Conservation (phyloP, 2,329 filamentous ascomycete genomes). For the Lasiodiplodia gonubiensis region DNA sequence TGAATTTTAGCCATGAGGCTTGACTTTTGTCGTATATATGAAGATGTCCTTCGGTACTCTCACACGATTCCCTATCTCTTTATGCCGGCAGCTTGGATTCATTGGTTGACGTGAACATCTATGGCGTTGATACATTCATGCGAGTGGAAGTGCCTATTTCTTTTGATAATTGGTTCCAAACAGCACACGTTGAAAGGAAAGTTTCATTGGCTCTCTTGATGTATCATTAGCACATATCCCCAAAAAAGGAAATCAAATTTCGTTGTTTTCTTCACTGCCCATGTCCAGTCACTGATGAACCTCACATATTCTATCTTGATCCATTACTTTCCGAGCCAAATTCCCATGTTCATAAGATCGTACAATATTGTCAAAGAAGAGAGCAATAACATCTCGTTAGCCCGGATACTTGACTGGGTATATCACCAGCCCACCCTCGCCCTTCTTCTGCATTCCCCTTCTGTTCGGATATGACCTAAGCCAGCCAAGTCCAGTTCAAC, state of each 20-base stretch:
- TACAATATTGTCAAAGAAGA: not conserved
- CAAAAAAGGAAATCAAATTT: not conserved
- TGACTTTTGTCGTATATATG: too few species aligned
- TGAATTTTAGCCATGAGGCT: not conserved
- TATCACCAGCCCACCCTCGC: not conserved
- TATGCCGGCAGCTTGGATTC: too few species aligned
- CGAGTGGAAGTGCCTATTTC: too few species aligned
- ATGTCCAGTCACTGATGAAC: not conserved
- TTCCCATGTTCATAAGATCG: not conserved
- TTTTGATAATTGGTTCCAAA: too few species aligned
- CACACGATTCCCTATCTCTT: too few species aligned
- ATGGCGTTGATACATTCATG: too few species aligned
- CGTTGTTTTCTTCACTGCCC: not conserved
- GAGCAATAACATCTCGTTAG: not conserved
- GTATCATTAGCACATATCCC: too few species aligned
- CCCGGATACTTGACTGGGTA: not conserved
- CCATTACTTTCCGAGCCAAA: not conserved
- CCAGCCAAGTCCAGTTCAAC: not conserved
- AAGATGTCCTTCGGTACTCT: too few species aligned
- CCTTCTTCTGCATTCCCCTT: not conserved
- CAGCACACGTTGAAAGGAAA: too few species aligned
- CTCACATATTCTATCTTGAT: not conserved
- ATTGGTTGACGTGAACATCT: too few species aligned
- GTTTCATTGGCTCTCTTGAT: not conserved
- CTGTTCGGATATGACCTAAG: not conserved